Conservation (phyloP, 306 rosid genomes). For the Rosa chinensis region DNA sequence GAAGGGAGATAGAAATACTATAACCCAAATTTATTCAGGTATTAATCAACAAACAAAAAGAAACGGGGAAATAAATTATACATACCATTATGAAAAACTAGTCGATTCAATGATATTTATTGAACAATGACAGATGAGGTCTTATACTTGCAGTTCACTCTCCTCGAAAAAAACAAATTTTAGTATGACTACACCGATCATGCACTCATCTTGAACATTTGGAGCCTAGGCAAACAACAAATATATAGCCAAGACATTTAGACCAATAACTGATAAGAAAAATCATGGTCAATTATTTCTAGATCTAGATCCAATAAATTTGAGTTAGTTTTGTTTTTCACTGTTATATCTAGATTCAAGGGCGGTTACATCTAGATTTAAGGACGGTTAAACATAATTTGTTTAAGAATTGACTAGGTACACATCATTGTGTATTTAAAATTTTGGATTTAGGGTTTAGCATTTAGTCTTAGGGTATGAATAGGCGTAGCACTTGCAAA, state of each 20-base stretch:
- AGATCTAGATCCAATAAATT: not conserved
- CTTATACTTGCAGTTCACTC: not conserved
- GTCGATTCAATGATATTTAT: not conserved
- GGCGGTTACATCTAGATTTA: not conserved
- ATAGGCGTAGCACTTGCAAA: too few species aligned
- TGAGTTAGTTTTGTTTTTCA: not conserved
- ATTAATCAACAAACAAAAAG: not conserved
- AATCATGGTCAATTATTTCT: not conserved
- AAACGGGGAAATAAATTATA: not conserved
- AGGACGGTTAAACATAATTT: not conserved
- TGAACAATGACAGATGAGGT: not conserved
- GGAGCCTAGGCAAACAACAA: not conserved
- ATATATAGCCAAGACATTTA: not conserved
- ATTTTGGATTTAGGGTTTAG: not conserved
- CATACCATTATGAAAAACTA: not conserved
- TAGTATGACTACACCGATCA: not conserved
- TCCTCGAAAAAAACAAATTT: not conserved
- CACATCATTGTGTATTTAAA: not conserved
- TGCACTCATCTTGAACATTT: not conserved
- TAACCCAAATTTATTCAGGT: not conserved
- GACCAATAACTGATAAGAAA: not conserved
- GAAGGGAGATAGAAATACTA: not conserved
- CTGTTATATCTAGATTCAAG: not conserved
- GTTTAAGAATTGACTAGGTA: not conserved
- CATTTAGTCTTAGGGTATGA: too few species aligned